A percentile compares a stretch with the other conserved stretches of the same genome.
These are phyloP conservation scores for Calendula officinalis DNA, from an alignment of 129 eudicot genomes.

Conservation along the genomic window DNA sequence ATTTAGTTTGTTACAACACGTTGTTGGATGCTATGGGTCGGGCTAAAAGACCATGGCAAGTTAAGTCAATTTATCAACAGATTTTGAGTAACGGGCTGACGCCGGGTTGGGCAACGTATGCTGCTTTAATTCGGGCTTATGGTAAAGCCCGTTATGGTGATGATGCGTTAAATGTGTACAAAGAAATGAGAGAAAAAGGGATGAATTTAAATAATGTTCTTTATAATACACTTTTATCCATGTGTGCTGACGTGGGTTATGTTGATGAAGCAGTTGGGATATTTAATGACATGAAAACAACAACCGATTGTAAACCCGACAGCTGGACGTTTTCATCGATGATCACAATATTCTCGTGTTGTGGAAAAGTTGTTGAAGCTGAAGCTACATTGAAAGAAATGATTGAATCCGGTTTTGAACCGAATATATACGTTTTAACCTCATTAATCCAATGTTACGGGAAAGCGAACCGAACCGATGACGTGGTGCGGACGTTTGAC, in stretches of 20 bases:
- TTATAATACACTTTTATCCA: constrained; percentile 74
- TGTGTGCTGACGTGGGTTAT: constrained; percentile 80
- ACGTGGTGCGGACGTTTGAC: constrained; percentile 70
- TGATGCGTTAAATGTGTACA: constrained; percentile 75
- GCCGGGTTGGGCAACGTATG: constrained; percentile 77
- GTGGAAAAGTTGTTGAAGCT: constrained; percentile 67
- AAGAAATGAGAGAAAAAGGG: constrained; percentile 76
- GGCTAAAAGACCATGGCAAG: constrained; percentile 96
- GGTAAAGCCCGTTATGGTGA: constrained; percentile 72
- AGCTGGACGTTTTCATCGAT: constrained; percentile 78
- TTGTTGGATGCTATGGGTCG: constrained; percentile 93
- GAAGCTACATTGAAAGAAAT: constrained; percentile 66
- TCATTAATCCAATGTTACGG: constrained; percentile 93
- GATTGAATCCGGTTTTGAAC: constrained; percentile 72
- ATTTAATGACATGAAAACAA: constrained; percentile 68
- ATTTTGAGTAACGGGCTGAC: constrained; percentile 52
- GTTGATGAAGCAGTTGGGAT: constrained; percentile 67
- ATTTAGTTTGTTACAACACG: constrained; percentile 53
- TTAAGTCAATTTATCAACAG: constrained; percentile 67
- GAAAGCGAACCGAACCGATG: constrained; percentile 66
- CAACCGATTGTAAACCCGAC: constrained; percentile 59
- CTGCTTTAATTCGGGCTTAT: constrained; percentile 67
- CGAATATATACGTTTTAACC: constrained; percentile 66
- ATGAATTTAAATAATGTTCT: constrained; percentile 55
- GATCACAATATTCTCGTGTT: constrained; percentile 68